Base-by-base conservation (phyloP, 2,329 filamentous ascomycete genomes). In the Exserohilum turcica region DNA sequence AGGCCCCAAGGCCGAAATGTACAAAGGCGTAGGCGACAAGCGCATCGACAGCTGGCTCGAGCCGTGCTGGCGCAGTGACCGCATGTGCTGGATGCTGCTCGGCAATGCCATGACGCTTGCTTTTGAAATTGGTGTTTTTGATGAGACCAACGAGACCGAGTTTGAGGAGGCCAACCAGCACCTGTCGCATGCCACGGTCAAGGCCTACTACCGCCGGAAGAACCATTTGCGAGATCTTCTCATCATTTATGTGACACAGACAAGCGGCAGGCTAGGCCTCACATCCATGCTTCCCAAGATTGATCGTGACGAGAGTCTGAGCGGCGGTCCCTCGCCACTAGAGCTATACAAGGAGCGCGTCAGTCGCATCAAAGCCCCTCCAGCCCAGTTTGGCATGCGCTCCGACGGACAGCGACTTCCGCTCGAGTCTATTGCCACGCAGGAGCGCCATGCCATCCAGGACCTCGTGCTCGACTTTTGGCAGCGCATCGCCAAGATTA, bases 11-110 rank as follows among this genome's bases (percentile, higher is more conserved):
- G 60, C 65, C 9, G 77, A 81, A 10, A 64, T 70, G 43, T 66
- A 71, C 35, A 83, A 82, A 27, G 84, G 85, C n/a, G 83, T 91
- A 16, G 90, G 91, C 38, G 91, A 91, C 8, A 88, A 90, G 72
- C 82, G 92, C 24, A 94, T 97, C 59, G 92, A 96, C 70, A 93
- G 91, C 72, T 97, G 94, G 91, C 84, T 97, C 3, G 94, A 99
- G 73, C 94, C 94, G 2, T 93, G 91, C 7, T 97, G 93, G 91
- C 84, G 93, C 64, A 80, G 78, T 54, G 93, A 97, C 68, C 89
- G 92, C 48, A 96, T 97, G 90, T 96, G 91, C 70, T 97, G 93
- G 93, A 97, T 97, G 91, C 80, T 97, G 12, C 82, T 97, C 27
- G 95, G 91, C 68, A 95, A 92, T 32, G 92, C 91, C 12, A 90